Percentiles rank a stretch among this genome's conserved stretches.
Evolutionary conservation across 495 filamentous ascomycete species (phyloP).

Genomic region (Penicillium robsamsonii): DNA sequence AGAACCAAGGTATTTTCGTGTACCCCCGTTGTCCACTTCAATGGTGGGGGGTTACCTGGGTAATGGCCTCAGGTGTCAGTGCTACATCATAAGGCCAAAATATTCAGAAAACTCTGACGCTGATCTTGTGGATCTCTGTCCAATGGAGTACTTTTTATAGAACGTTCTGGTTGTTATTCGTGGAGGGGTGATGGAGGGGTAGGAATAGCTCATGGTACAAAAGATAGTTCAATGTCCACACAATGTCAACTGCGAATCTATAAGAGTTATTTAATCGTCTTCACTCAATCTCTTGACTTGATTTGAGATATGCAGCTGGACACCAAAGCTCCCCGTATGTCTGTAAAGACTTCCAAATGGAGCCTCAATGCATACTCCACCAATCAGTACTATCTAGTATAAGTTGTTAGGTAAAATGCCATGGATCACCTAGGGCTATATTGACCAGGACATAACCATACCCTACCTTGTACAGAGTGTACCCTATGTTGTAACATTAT

Average conservation of each 20-base stretch:
- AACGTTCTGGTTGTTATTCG: background rate
- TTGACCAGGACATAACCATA: too few relatives aligned
- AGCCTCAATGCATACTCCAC: background rate
- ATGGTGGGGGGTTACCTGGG: background rate
- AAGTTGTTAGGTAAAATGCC: background rate
- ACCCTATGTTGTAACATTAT: too few relatives aligned
- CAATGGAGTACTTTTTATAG: background rate
- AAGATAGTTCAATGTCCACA: background rate
- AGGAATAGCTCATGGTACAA: background rate
- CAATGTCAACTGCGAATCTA: too few relatives aligned
- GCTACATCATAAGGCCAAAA: background rate
- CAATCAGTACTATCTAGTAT: background rate
- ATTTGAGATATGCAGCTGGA: background rate
- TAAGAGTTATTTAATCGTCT: too few relatives aligned
- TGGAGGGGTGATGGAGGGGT: background rate
- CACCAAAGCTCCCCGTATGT: background rate
- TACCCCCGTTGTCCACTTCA: constrained; percentile 3
- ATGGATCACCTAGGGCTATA: background rate
- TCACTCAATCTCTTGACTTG: background rate
- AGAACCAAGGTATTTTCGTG: constrained; percentile 1
- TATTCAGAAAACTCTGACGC: constrained; percentile 12
- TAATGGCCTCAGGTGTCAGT: constrained; percentile 18
- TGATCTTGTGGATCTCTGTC: constrained; percentile 8
- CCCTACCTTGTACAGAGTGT: too few relatives aligned
- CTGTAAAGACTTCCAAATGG: background rate